Evolutionary conservation across 805 yeast species (phyloP), one percentile per base, ranked within the genome.

Genomic region (Dipodascus albidus): DNA sequence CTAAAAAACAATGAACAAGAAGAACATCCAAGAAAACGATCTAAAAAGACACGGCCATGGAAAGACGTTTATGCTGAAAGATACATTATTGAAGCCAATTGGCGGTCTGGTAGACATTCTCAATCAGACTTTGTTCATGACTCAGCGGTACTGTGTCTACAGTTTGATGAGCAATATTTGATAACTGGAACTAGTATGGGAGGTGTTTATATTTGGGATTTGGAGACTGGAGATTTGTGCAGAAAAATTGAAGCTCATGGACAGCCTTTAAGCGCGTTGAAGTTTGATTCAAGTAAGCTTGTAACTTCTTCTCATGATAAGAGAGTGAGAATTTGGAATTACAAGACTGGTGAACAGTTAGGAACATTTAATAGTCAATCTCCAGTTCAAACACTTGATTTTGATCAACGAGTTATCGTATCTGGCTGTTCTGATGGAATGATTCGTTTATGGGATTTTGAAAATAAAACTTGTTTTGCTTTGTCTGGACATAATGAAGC

Each of bases 361-460:
- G 85, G 96, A 4, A 90, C 98, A 0, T 89, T 93, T 68, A 75
- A 91, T 44, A 98, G 98, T 2, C 83, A 82, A 50, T 93, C 85
- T 62, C 82, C 87, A 51, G 96, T 93, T 2, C 74, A 85, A 47
- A 80, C 87, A 58, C 88, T 93, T 52, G 97, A 91, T 67, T 86
- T 88, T 59, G 80, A 79, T 58, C 77, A 79, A 58, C 87, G 87
- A 62, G 74, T 87, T 27, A 89, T 93, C 63, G 97, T 89, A 0
- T 83, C 93, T 8, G 99, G 98, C 0, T 83, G 95, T 35, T 96
- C 96, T 0, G 99, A 93, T 70, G 78, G 80, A 57, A 88, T 96
- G 0, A 85, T 93, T 53, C 88, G 89, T 67, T 90, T 93, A 14
- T 93, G 99, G 99, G 95, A 93, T 66, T 96, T 93, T 49, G 96